These are phyloP conservation scores for Pythium vanterpoolii DNA, from an alignment of 352 stramenopile genomes.

Conservation along the genomic window DNA sequence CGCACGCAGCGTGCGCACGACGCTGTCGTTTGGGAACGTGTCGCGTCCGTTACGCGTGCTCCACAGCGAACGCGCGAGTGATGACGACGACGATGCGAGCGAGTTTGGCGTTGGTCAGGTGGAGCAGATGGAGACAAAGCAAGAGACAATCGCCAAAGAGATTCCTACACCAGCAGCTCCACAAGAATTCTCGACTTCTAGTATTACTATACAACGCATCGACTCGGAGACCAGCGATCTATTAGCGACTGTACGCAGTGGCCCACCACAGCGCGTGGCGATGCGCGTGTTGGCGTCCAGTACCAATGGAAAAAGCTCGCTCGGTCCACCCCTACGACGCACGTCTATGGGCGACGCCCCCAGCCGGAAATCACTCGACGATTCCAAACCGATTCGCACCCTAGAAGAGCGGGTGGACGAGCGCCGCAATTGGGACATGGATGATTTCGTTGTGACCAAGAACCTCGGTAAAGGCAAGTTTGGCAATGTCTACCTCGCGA, in stretches of 20 bases:
- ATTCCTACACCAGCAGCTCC: not conserved
- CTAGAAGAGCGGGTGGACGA: conserved; percentile 47
- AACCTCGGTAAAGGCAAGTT: conserved; percentile 85
- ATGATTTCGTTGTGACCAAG: conserved; percentile 77
- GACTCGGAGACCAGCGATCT: not conserved
- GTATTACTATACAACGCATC: not conserved
- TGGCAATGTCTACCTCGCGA: conserved; percentile 81
- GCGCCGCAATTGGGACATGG: conserved; percentile 65
- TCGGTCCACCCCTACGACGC: conserved; percentile 23
- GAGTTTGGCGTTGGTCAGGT: not conserved
- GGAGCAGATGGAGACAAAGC: not conserved
- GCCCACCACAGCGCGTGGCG: conserved; percentile 36
- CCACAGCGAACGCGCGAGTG: conserved; percentile 13
- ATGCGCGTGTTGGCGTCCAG: conserved; percentile 22
- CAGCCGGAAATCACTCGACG: conserved; percentile 44
- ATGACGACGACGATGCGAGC: conserved; percentile 22
- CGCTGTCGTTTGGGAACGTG: conserved; percentile 31
- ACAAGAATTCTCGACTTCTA: not conserved
- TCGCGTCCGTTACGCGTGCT: conserved; percentile 29
- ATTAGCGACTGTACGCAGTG: conserved; percentile 1
- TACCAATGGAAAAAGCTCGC: too few species aligned
- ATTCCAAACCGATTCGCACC: conserved; percentile 29
- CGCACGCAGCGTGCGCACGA: conserved; percentile 20
- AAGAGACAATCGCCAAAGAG: not conserved
- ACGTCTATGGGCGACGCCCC: conserved; percentile 16